Conservation (phyloP, 768 basidiomycete species). For the Rhodotorula toruloides region DNA sequence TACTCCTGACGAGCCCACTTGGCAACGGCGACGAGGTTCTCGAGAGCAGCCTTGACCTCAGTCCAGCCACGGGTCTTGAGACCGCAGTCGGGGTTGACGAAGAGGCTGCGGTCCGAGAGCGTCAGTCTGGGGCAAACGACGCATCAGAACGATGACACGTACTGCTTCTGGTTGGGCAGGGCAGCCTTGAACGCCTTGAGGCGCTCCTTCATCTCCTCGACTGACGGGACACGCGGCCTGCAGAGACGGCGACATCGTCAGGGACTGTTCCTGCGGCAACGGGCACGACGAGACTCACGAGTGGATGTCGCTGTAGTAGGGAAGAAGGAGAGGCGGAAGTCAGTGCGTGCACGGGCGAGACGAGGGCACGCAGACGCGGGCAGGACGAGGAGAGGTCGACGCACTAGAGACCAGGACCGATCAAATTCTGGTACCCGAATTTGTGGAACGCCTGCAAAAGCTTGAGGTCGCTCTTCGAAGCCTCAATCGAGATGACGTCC, state of each 20-base stretch:
- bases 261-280: no score
- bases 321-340: no score
- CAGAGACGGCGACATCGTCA: not conserved
- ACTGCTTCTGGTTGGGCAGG: constrained; percentile 26
- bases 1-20: constrained; percentile 84
- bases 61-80: constrained; percentile 72
- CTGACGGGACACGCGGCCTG: constrained; percentile 80
- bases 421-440: constrained; percentile 53
- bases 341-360: no score
- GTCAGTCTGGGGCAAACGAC: no score
- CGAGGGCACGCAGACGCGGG: no score
- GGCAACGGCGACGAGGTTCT: constrained; percentile 83
- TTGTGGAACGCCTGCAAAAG: constrained; percentile 89
- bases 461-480: constrained; percentile 74
- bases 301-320: constrained; percentile 81
- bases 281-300: constrained; percentile 49
- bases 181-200: constrained; percentile 66
- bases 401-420: not conserved
- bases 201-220: constrained; percentile 90
- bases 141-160: no score
- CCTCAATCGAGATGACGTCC: constrained; percentile 71
- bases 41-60: constrained; percentile 29
- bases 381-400: no score
- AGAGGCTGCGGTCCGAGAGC: constrained; percentile 50
- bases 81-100: constrained; percentile 97